Percentiles rank a stretch among this genome's conserved stretches.
Evolutionary conservation across 169 alveolate genomes (phyloP).

Genomic region (Eimeria praecox): DNA sequence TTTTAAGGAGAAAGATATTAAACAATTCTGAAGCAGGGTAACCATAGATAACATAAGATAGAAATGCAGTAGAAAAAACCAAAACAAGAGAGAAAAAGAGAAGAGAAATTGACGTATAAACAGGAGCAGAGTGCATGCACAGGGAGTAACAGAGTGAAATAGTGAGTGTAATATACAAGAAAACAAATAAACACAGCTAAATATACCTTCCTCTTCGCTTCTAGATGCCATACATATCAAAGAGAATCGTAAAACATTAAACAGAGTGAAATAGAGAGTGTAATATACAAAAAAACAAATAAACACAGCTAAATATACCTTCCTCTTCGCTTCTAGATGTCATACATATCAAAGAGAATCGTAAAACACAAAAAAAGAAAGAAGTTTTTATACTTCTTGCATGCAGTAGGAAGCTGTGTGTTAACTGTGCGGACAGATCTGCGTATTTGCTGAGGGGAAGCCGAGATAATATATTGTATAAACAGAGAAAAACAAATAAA

Average conservation of each 20-base stretch:
- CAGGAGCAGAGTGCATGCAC: conserved; percentile 4
- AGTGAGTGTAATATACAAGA: not conserved
- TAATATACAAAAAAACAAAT: not conserved
- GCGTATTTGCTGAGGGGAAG: not conserved
- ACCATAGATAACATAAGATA: not conserved
- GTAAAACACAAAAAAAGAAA: no score
- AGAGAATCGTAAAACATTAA: no score
- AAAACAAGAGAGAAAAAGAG: no score
- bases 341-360: not conserved
- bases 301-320: not conserved
- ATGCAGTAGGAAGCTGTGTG: no score
- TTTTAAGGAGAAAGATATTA: not conserved
- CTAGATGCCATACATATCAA: not conserved
- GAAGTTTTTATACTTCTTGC: no score
- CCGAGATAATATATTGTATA: not conserved
- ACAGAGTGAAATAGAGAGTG: not conserved
- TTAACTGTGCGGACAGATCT: no score
- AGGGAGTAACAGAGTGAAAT: not conserved
- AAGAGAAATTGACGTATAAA: not conserved
- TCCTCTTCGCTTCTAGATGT: not conserved
- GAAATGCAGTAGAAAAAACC: not conserved
- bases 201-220: not conserved
- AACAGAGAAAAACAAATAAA: not conserved
- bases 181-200: not conserved
- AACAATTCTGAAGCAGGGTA: not conserved